Percentiles rank a stretch among this genome's conserved stretches.
phyloP scores from a whole-genome alignment of 1,284 basidiomycete species.

The Cryptococcus deneoformans region DNA sequence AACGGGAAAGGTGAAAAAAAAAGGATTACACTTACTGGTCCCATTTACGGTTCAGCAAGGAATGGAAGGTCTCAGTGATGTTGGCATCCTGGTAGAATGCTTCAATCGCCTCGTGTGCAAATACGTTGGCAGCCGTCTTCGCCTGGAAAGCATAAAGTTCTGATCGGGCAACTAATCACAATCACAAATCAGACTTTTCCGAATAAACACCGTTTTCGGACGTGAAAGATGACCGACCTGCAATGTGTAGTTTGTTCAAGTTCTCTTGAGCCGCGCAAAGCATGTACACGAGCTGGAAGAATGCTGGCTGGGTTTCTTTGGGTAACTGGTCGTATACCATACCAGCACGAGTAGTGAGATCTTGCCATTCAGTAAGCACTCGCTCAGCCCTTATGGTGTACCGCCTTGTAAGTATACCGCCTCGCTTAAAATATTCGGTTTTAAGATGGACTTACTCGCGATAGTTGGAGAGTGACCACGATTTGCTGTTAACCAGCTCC shows the following conservation, averaged over 20 bases:
- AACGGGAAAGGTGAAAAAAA: too few species aligned
- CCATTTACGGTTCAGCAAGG: conserved; percentile 56
- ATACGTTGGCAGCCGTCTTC: conserved; percentile 60
- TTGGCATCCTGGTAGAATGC: conserved; percentile 32
- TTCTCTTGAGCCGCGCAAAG: conserved; percentile 55
- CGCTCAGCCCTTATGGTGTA: conserved; percentile 56
- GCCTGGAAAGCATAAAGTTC: conserved; percentile 64
- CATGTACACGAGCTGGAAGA: conserved; percentile 67
- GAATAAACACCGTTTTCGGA: background rate
- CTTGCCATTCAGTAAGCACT: conserved; percentile 54
- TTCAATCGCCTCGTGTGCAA: conserved; percentile 58
- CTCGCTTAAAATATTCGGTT: conserved; percentile 5
- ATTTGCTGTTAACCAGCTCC: conserved; percentile 63
- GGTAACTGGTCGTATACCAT: conserved; percentile 59
- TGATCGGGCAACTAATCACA: conserved; percentile 49
- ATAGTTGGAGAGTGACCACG: conserved; percentile 64
- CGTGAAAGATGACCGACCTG: conserved; percentile 54
- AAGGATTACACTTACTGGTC: conserved; percentile 21
- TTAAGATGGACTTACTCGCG: conserved; percentile 57
- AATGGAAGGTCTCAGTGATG: conserved; percentile 56
- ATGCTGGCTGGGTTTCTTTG: conserved; percentile 54
- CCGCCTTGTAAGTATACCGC: background rate
- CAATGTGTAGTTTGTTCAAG: conserved; percentile 60
- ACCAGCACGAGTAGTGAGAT: conserved; percentile 56
- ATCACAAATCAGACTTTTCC: conserved; percentile 44